phyloP scores from a whole-genome alignment of 2,329 filamentous ascomycete species.

The Hymenoscyphus albidus region DNA sequence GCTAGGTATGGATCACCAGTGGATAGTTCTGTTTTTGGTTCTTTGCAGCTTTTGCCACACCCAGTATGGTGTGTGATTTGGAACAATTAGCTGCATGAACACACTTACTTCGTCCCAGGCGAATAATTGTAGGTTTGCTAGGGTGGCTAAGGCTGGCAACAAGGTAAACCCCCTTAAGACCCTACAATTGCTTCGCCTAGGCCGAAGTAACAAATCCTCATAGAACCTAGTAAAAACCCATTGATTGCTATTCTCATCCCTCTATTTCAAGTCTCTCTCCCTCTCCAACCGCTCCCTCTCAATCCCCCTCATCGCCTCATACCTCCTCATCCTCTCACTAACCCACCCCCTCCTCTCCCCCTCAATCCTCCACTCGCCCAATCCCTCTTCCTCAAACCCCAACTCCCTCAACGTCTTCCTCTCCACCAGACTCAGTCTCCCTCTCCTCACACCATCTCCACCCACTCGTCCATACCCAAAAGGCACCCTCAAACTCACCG shows the following conservation, averaged over 20 bases:
- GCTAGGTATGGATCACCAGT: too few species aligned
- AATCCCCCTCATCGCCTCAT: conserved; percentile 42
- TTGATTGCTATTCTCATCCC: not conserved
- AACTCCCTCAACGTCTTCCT: conserved; percentile 47
- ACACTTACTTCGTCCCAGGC: too few species aligned
- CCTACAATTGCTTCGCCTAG: too few species aligned
- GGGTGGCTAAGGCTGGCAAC: too few species aligned
- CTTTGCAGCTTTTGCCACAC: too few species aligned
- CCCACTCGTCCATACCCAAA: conserved; percentile 46
- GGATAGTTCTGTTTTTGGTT: too few species aligned
- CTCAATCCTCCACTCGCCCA: conserved; percentile 47
- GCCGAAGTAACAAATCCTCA: not conserved
- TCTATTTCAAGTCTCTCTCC: not conserved
- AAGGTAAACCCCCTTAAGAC: too few species aligned
- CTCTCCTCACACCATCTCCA: conserved; percentile 14
- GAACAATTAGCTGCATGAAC: too few species aligned
- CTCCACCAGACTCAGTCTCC: conserved; percentile 47
- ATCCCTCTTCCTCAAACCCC: conserved; percentile 38
- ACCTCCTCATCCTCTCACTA: conserved; percentile 43
- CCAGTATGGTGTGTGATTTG: too few species aligned
- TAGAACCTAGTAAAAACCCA: not conserved
- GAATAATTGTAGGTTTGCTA: too few species aligned
- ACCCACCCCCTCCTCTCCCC: conserved; percentile 42
- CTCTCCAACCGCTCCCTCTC: conserved; percentile 36
- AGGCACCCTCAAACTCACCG: conserved; percentile 47